Base-by-base conservation (phyloP, 1,139 yeast species). In the Candida smagusa region DNA sequence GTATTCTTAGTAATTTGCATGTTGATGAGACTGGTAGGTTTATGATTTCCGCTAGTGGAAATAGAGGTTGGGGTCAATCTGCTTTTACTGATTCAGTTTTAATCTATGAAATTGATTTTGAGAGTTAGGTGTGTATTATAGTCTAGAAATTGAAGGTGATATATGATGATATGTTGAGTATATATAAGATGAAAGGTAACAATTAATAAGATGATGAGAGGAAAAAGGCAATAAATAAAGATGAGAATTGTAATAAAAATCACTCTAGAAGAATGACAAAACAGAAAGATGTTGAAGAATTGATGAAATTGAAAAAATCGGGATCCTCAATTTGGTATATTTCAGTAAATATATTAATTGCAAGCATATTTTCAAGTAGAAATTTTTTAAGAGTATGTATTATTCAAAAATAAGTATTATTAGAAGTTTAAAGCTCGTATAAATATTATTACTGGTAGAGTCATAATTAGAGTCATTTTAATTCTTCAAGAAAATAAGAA, bases 61-160 rank as follows among this genome's bases (percentile, higher is more conserved):
- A 85, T 49, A 75, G 97, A 53, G 98, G 98, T 3, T 90, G 97
- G 97, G 77, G 76, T 1, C 92, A 84, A 52, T 86, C 95, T 2
- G 64, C 69, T 25, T 76, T 81, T 30, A 84, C 95, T 0, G 98
- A 92, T 45, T 76, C 82, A 22, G 85, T 86, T 6, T 72, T 89
- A 50, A 71, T 89, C 30, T 90, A 89, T 58, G 95, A 89, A 54
- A 81, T 90, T 30, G 40, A 42, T 23, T 27, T 38, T 25, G 41
- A 38, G 31, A 32, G 34, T 22, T 28, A 30, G n/a, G 5, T 6
- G 21, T 28, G 9, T 33, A 36, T 28, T 2, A 13, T 12, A 13
- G 13, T n/a, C n/a, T n/a, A n/a, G n/a, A n/a, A n/a, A n/a, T n/a
- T n/a, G 16, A 4, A 12, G 9, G 16, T 11, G 23, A 12, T 2